Base-by-base conservation (phyloP, 768 basidiomycete genomes). In the Thelephora aurantiotincta region DNA sequence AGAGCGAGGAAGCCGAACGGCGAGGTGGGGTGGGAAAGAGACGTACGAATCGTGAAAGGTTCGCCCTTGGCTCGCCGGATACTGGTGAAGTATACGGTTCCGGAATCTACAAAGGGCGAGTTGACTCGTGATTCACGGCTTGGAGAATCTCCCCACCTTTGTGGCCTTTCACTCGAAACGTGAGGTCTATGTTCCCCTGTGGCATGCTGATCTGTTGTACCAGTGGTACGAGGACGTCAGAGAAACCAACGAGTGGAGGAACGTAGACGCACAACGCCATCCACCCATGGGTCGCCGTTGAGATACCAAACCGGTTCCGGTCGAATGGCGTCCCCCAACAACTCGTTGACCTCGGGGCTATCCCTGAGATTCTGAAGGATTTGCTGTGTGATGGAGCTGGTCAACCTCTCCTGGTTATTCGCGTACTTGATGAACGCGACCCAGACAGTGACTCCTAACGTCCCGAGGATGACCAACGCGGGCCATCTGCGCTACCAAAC, bases 1-100 rank as follows among this genome's bases (percentile, higher is more conserved):
- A 45, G 2, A 19, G 26, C 14, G 11, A 3, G 18, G 11, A 11
- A n/a, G 20, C 9, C n/a, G n/a, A n/a, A n/a, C n/a, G n/a, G n/a
- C n/a, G n/a, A n/a, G n/a, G n/a, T n/a, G n/a, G 6, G 14, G 6
- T 26, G 35, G 48, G 44, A 44, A 34, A 34, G 36, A n/a, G 13
- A 72, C 80, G 51, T 60, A 89, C 83, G 57, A 3, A 80, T 78
- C 33, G 72, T 77, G 59, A 83, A 88, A 1, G 73, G 73, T 35
- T 72, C 64, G 7, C 82, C 84, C 57, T 86, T 88, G 13, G 71
- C 75, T 64, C 77, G 80, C 37, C 86, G 72, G 48, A 89, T 80
- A 59, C 83, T 87, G 2, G 85, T 88, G 59, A 88, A 89, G 57
- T 89, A 88, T 2, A 88, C 60, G 14, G 83, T 89, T 5, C 86